These are phyloP conservation scores for Amphirosellinia nigrospora DNA, from an alignment of 495 filamentous ascomycete species.

Conservation along the genomic window DNA sequence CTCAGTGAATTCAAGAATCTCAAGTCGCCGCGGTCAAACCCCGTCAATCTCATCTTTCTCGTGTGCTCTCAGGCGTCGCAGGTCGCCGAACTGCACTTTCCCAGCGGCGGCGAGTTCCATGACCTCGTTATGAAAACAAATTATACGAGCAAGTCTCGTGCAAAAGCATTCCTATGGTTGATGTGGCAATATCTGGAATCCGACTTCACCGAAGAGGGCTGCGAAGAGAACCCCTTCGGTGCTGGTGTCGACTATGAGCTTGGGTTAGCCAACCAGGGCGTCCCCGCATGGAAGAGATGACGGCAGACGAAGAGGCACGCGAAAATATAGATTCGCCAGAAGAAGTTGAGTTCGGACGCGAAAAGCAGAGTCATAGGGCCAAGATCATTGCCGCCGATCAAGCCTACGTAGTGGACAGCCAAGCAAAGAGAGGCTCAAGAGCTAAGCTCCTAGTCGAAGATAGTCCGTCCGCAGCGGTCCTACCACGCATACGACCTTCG, in stretches of 20 bases:
- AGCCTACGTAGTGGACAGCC: constrained; percentile 54
- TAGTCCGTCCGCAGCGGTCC: constrained; percentile 62
- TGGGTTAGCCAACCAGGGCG: constrained; percentile 73
- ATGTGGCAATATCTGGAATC: constrained; percentile 99
- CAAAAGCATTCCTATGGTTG: constrained; percentile 91
- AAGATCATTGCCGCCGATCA: constrained; percentile 66
- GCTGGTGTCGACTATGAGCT: constrained; percentile 68
- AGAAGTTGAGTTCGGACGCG: constrained; percentile 84
- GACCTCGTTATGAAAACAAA: constrained; percentile 92
- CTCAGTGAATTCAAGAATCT: constrained; percentile 78
- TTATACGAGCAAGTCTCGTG: constrained; percentile 81
- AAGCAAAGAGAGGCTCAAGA: constrained; percentile 51
- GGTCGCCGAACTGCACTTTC: constrained; percentile 92
- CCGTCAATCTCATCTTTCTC: constrained; percentile 95
- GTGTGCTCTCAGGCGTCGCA: constrained; percentile 89
- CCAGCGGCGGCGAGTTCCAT: constrained; percentile 85
- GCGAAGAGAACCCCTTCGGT: constrained; percentile 88
- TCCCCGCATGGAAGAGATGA: constrained; percentile 82
- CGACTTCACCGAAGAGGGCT: constrained; percentile 83
- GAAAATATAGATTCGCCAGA: constrained; percentile 93
- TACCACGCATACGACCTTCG: constrained; percentile 58
- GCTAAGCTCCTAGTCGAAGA: constrained; percentile 53
- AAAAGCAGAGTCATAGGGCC: constrained; percentile 83
- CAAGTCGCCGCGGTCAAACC: constrained; percentile 84
- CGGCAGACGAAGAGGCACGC: constrained; percentile 71